Conservation (phyloP, 1,139 yeast genomes). For the Lodderomyces jiufengensis region DNA sequence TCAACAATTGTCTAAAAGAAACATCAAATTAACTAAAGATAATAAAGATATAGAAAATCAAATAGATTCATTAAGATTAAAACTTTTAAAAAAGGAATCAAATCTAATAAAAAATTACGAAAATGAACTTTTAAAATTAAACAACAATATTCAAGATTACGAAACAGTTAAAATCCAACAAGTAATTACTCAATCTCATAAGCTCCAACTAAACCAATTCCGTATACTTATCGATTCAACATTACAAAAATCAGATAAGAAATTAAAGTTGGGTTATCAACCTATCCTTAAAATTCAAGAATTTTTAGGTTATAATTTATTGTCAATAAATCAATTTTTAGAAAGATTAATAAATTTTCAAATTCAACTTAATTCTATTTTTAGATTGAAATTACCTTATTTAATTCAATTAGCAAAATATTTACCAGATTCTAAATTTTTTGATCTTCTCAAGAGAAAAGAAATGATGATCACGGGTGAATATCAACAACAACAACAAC, state of each 20-base stretch:
- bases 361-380: slow-evolving; percentile 23
- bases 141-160: slow-evolving; percentile 14
- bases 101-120: slow-evolving; percentile 11
- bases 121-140: slow-evolving; percentile 7
- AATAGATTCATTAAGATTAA: slow-evolving; percentile 5
- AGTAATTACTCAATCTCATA: slow-evolving; percentile 27
- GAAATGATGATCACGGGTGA: slow-evolving; percentile 28
- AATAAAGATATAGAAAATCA: slow-evolving; percentile 8
- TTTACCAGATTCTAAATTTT: slow-evolving; percentile 36
- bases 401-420: slow-evolving; percentile 25
- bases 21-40: slow-evolving; percentile 15
- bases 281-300: slow-evolving; percentile 28
- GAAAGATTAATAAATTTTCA: slow-evolving; percentile 40
- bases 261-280: slow-evolving; percentile 20
- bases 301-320: slow-evolving; percentile 29
- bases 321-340: slow-evolving; percentile 35
- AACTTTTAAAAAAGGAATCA: slow-evolving; percentile 11
- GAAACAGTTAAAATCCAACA: slow-evolving; percentile 23
- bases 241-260: slow-evolving; percentile 15
- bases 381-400: slow-evolving; percentile 32
- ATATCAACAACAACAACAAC: slow-evolving; percentile 14
- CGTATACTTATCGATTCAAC: slow-evolving; percentile 24
- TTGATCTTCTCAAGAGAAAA: slow-evolving; percentile 33
- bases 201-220: slow-evolving; percentile 24
- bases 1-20: slow-evolving; percentile 15